Evolutionary conservation across 495 filamentous ascomycete species (phyloP).

Genomic region (Trichoderma gamsii): DNA sequence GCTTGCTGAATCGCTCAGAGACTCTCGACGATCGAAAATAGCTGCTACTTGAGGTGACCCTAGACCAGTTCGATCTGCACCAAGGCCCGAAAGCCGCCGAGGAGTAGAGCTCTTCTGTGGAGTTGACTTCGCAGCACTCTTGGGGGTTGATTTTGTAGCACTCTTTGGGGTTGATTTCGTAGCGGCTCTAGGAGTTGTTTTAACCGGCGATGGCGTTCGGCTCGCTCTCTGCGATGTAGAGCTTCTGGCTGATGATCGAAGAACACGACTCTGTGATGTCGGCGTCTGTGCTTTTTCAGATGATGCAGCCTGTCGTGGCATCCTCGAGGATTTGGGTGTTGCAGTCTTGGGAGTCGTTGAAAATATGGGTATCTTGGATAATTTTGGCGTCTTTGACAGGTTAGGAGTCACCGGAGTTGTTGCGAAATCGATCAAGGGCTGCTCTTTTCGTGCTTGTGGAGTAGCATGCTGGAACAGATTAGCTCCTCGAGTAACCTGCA

Average conservation of each 20-base stretch:
- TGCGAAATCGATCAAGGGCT: background rate
- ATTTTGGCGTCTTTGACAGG: background rate
- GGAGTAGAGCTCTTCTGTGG: background rate
- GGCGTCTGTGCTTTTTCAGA: background rate
- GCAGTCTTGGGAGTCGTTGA: background rate
- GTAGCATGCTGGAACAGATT: background rate
- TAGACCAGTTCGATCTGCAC: conserved; percentile 66
- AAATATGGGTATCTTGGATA: background rate
- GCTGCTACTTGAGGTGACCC: conserved; percentile 72
- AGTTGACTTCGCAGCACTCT: background rate
- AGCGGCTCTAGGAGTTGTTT: background rate
- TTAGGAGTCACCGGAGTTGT: background rate
- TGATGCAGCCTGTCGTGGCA: background rate
- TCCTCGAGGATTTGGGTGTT: background rate
- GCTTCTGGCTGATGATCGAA: background rate
- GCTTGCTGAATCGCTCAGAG: conserved; percentile 59
- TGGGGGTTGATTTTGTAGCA: background rate
- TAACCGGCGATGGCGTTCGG: background rate
- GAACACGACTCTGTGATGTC: background rate
- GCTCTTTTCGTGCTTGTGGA: background rate
- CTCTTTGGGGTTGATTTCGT: background rate
- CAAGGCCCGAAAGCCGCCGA: conserved; percentile 59
- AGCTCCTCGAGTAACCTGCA: background rate
- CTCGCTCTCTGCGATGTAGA: background rate
- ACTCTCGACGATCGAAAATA: conserved; percentile 64